These are phyloP conservation scores for Brassica nigra DNA, from an alignment of 345 rosid genomes.

Conservation along the genomic window DNA sequence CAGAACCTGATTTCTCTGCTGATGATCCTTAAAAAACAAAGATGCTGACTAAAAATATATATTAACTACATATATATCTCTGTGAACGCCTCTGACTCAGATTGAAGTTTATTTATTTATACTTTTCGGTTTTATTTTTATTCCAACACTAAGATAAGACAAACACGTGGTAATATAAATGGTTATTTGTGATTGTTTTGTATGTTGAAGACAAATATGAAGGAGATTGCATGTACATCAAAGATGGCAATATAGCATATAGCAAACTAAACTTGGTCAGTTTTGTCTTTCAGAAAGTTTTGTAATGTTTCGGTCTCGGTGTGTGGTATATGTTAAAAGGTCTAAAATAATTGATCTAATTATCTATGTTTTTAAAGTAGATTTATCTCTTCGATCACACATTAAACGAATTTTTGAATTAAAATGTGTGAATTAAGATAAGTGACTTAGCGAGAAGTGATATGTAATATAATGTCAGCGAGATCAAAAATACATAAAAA, in stretches of 20 bases:
- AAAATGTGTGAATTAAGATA: too few species aligned
- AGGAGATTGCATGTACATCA: background rate
- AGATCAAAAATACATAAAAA: too few species aligned
- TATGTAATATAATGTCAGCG: too few species aligned
- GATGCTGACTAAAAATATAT: background rate
- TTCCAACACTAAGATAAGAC: background rate
- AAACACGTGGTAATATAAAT: background rate
- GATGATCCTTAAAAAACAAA: constrained; percentile 51
- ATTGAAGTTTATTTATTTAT: background rate
- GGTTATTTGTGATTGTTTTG: background rate
- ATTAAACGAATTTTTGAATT: too few species aligned
- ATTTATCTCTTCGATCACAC: too few species aligned
- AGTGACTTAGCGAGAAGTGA: too few species aligned
- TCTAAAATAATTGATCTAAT: too few species aligned
- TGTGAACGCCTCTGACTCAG: constrained; percentile 8
- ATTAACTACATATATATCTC: background rate
- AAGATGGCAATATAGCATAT: background rate
- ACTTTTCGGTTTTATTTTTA: constrained; percentile 2
- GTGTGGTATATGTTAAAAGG: too few species aligned
- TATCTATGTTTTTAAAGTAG: too few species aligned
- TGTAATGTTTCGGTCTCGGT: too few species aligned
- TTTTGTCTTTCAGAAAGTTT: constrained; percentile 19
- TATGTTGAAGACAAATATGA: background rate
- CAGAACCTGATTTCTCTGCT: constrained; percentile 87
- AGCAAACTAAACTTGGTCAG: constrained; percentile 2